These are phyloP conservation scores for Fusarium sp. DNA, from an alignment of 2,329 filamentous ascomycete species.

Conservation along the genomic window DNA sequence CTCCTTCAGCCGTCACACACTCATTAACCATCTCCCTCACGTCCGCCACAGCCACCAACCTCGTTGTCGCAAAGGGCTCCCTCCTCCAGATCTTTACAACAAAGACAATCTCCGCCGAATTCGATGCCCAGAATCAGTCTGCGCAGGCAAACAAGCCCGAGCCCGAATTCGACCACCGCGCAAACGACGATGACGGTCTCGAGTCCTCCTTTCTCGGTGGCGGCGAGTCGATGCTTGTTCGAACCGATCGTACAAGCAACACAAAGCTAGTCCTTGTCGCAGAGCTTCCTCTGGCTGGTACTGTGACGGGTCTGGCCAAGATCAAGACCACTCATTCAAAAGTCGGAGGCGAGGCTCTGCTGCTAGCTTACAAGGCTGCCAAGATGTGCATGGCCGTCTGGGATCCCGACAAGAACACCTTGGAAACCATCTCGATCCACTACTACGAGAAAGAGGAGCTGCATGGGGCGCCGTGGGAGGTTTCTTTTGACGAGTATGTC, in stretches of 20 bases:
- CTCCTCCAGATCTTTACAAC: constrained; percentile 89
- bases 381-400: constrained; percentile 94
- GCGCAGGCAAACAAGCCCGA: constrained; percentile 52
- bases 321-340: constrained; percentile 77
- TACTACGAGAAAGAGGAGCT: constrained; percentile 97
- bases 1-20: constrained; percentile 93
- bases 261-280: constrained; percentile 85
- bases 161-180: constrained; percentile 60
- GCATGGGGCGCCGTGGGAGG: constrained; percentile 82
- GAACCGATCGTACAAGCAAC: constrained; percentile 70
- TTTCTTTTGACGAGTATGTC: constrained; percentile 76
- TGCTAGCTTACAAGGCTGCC: constrained; percentile 88
- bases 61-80: constrained; percentile 91
- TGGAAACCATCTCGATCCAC: constrained; percentile 93
- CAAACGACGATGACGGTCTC: constrained; percentile 69
- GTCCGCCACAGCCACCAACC: constrained; percentile 78
- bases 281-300: constrained; percentile 85
- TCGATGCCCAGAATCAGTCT: constrained; percentile 58
- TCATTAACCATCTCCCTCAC: constrained; percentile 82
- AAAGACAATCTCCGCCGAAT: constrained; percentile 71
- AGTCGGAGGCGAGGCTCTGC: constrained; percentile 82
- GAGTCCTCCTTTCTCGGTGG: constrained; percentile 72
- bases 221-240: constrained; percentile 67
- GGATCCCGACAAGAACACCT: constrained; percentile 80
- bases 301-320: constrained; percentile 81